Evolutionary conservation across 108 stramenopile genomes (phyloP), one percentile per base, ranked within the genome.

Genomic region (Cylindrotheca fusiformis): DNA sequence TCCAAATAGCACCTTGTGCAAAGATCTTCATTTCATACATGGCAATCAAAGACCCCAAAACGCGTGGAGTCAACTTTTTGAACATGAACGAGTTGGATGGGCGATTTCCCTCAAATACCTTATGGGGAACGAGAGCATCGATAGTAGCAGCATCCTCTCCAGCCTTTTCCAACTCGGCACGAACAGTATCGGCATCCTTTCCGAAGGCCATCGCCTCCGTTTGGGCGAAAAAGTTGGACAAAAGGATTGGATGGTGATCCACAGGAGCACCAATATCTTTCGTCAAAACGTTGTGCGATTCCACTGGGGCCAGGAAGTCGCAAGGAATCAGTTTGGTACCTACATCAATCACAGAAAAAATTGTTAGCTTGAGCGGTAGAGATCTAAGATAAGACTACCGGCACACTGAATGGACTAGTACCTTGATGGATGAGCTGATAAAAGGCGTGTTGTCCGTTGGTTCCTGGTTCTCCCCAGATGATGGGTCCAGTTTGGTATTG

Each of bases 341-440:
- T n/a, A 51, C 36, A 41, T 10, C 6, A 14, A 41, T 41, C 14
- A 14, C n/a, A n/a, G n/a, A n/a, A n/a, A n/a, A n/a, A n/a, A n/a
- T n/a, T n/a, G n/a, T n/a, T n/a, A n/a, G n/a, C n/a, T n/a, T n/a
- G n/a, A n/a, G n/a, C n/a, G n/a, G n/a, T n/a, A n/a, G n/a, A n/a
- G n/a, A n/a, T n/a, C n/a, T n/a, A n/a, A n/a, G n/a, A 41, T 41
- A 41, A 41, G 6, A 41, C 36, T 10, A 41, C 14, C 36, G 36
- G 36, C 36, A 41, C 14, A 51, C 10, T 51, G 50, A 6, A 51
- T n/a, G n/a, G 17, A 21, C 4, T 51, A 41, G 36, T 51, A 28
- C 98, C 98, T 77, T 99, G 97, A 75, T 99, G 99, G 48, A 99
- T 85, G 46, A 99, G 79, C 86, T 99, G 99, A 65, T 98, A 99